phyloP scores from a whole-genome alignment of 495 filamentous ascomycete genomes.

The Xylaria curta region DNA sequence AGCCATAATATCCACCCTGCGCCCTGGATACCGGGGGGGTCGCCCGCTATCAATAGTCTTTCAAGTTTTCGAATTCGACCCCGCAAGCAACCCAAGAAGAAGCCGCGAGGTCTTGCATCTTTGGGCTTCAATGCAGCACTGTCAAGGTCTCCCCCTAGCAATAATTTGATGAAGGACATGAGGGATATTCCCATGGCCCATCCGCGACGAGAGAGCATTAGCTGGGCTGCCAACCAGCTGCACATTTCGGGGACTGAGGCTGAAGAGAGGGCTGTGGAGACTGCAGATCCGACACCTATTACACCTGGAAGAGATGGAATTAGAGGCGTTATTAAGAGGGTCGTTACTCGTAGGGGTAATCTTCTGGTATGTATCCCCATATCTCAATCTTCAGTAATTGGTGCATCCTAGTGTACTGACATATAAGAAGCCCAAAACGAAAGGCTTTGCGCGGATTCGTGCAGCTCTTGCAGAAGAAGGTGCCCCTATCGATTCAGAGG shows the following conservation, averaged over 20 bases:
- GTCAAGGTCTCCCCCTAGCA: conserved; percentile 52
- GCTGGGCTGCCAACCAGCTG: conserved; percentile 82
- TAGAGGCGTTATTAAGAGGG: conserved; percentile 65
- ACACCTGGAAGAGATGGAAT: conserved; percentile 49
- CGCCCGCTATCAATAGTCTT: conserved; percentile 72
- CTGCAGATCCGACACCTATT: conserved; percentile 50
- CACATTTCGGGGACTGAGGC: conserved; percentile 82
- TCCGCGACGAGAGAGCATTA: conserved; percentile 80
- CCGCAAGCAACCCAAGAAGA: conserved; percentile 58
- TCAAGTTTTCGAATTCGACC: conserved; percentile 82
- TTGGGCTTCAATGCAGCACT: conserved; percentile 48
- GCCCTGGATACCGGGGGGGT: conserved; percentile 61
- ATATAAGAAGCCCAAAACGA: conserved; percentile 77
- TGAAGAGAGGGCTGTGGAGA: conserved; percentile 74
- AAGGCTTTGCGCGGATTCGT: conserved; percentile 89
- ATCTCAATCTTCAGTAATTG: not conserved
- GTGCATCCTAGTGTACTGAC: conserved; percentile 9
- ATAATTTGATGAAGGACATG: conserved; percentile 44
- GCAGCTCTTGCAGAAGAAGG: conserved; percentile 88
- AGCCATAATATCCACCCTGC: conserved; percentile 51
- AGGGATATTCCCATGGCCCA: conserved; percentile 49
- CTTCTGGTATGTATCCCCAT: conserved; percentile 68
- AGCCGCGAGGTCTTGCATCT: conserved; percentile 42
- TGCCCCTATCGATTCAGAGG: conserved; percentile 84
- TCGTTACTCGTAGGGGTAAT: conserved; percentile 86